phyloP scores from a whole-genome alignment of 768 basidiomycete genomes.

The Suillus fuscotomentosus region DNA sequence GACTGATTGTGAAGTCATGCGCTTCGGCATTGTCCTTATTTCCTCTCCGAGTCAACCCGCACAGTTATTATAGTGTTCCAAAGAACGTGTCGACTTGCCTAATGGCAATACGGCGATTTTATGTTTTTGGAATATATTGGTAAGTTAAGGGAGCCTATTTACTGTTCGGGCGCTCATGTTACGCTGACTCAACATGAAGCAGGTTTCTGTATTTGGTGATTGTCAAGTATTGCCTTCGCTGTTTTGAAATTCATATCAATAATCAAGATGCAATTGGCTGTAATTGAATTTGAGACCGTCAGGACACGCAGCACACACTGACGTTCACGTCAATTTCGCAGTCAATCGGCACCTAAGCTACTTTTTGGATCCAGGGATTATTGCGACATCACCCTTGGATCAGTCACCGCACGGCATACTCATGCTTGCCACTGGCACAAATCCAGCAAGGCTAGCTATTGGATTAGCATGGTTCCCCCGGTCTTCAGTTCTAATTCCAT shows the following conservation, averaged over 20 bases:
- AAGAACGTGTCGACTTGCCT: conserved; percentile 4
- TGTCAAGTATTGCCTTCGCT: neutral
- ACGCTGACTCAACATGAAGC: conserved; percentile 14
- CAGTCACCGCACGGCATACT: conserved; percentile 35
- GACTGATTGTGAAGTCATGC: conserved; percentile 10
- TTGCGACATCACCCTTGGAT: conserved; percentile 25
- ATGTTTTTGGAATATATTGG: conserved; percentile 10
- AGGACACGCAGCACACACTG: conserved; percentile 1
- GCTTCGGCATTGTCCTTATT: conserved; percentile 15
- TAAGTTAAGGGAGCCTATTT: conserved; percentile 26
- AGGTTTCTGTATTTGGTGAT: conserved; percentile 3
- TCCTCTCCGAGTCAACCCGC: conserved; percentile 14
- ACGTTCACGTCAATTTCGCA: conserved; percentile 3
- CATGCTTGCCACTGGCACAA: conserved; percentile 34
- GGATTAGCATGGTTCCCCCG: neutral
- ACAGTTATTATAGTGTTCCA: conserved; percentile 6
- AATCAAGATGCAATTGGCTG: neutral
- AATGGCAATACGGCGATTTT: conserved; percentile 5
- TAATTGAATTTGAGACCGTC: neutral
- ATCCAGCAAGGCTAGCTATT: conserved; percentile 20
- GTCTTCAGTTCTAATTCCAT: neutral
- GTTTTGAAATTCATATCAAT: conserved; percentile 2
- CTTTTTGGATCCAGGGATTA: neutral
- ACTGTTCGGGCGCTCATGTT: conserved; percentile 17
- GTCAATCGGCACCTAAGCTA: neutral